These are phyloP conservation scores for Amorphotheca resinae DNA, from an alignment of 495 filamentous ascomycete species.

Conservation along the genomic window DNA sequence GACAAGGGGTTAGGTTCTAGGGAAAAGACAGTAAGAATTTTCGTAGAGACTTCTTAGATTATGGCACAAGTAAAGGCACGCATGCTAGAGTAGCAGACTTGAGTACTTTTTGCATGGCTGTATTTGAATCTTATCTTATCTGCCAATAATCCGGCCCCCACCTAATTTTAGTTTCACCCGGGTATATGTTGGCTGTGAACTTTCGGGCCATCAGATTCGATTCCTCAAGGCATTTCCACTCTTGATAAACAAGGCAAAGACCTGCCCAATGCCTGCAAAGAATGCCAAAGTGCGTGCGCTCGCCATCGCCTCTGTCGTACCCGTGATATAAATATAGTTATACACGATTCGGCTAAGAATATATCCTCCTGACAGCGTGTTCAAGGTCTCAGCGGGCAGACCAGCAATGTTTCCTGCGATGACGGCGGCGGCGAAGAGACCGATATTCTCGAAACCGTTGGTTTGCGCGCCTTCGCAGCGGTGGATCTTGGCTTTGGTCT, in stretches of 20 bases:
- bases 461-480: conserved; percentile 29
- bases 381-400: conserved; percentile 19
- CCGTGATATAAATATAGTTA: conserved; percentile 27
- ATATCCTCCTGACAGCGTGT: conserved; percentile 20
- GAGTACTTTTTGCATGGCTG: too few relatives aligned
- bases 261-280: conserved; percentile 21
- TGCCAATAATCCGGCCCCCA: too few relatives aligned
- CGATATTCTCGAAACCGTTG: conserved; percentile 33
- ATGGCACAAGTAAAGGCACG: too few relatives aligned
- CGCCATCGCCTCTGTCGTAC: conserved; percentile 24
- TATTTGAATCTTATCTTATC: too few relatives aligned
- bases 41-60: too few relatives aligned
- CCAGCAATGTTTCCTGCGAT: conserved; percentile 27
- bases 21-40: too few relatives aligned
- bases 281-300: conserved; percentile 28
- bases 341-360: conserved; percentile 22
- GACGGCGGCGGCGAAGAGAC: conserved; percentile 28
- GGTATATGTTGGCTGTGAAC: too few relatives aligned
- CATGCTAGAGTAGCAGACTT: too few relatives aligned
- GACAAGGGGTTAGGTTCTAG: too few relatives aligned
- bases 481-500: conserved; percentile 27
- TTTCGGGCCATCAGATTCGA: not conserved
- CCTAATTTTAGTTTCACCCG: too few relatives aligned
- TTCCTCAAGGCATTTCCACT: conserved; percentile 23
- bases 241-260: conserved; percentile 29